Base-by-base conservation (phyloP, 768 basidiomycete genomes). In the Suillus spraguei region DNA sequence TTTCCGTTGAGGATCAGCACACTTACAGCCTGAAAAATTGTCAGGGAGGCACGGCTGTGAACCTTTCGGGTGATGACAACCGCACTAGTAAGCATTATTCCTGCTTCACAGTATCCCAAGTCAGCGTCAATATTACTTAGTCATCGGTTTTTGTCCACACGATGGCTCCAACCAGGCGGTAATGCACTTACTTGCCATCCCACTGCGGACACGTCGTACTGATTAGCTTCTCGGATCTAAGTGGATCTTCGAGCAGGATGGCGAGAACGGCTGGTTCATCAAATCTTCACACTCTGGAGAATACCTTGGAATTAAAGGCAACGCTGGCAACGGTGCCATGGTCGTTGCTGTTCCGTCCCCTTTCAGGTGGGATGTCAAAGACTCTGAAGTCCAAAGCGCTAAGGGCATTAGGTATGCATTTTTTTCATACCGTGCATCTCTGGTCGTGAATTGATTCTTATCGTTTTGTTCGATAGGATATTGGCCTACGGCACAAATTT, bases 41-140 rank as follows among this genome's bases (percentile, higher is more conserved):
- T 68, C 81, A 84, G 72, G 75, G 80, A 13, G 80, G 79, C 5
- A 87, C 81, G 5, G 82, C 78, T 42, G 65, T 87, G 35, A 86
- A 88, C 67, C 77, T 88, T 61, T 87, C 86, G 16, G 83, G 80
- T 2, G 74, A 63, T 7, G 87, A 87, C 68, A 79, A 82, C 63
- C 69, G 53, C 10, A 77, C 83, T 56, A 78, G 84, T 84, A 63
- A 41, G 82, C 74, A 20, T 9, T 46, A 53, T 35, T 6, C 2
- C 7, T 33, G 0, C 0, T 62, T 28, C 28, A 28, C 28, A 28
- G 28, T 28, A 28, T 28, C 28, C 28, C 28, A 28, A 28, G 28
- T 28, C 28, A 28, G 28, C 28, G 28, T 4, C 28, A 20, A 52
- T 5, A 28, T 56, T 11, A 24, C 56, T 1, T n/a, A 84, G 83